Evolutionary conservation across 2,329 filamentous ascomycete genomes (phyloP), one percentile per base, ranked within the genome.

Genomic region (Diaporthe caulivora): DNA sequence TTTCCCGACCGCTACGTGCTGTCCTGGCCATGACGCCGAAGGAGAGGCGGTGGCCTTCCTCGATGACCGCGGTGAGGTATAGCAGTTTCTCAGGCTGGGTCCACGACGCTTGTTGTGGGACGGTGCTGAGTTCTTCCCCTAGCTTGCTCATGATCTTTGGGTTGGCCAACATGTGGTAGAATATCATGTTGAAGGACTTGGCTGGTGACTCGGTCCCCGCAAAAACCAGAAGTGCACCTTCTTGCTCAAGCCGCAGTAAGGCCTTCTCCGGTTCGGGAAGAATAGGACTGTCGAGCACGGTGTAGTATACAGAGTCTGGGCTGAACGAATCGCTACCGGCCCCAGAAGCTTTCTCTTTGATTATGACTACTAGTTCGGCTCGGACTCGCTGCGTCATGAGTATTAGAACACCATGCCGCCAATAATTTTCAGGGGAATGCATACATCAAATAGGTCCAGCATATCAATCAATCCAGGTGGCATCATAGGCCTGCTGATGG

Each of bases 31-130:
- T 67, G 13, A 75, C 62, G 3, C 77, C 78, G 54, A 78, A 76
- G 37, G 76, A 74, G 10, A 80, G 70, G 1, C 78, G 75, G 26
- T 79, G 68, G 7, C 69, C 76, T 47, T 80, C 78, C 17, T 75
- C 70, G 8, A 79, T 67, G 10, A 78, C 76, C 2, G 74, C 78
- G 60, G 57, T 44, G 11, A 79, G 73, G 49, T 79, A 78, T 24
- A 77, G 77, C 13, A 77, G 60, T 55, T 65, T 55, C 75, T 79
- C 78, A 21, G 54, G 64, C 37, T 68, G 64, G 47, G 64, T 54
- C 64, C 64, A 68, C 64, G 64, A 68, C n/a, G 64, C 64, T 42
- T 31, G 64, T 8, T 68, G 47, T 54, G 47, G 31, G n/a, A 54
- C 64, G 31, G 64, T 40, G 29, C 64, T 68, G 64, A 68, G 47